These are phyloP conservation scores for Penstemon davidsonii DNA, from an alignment of 257 asterid species.

Conservation along the genomic window DNA sequence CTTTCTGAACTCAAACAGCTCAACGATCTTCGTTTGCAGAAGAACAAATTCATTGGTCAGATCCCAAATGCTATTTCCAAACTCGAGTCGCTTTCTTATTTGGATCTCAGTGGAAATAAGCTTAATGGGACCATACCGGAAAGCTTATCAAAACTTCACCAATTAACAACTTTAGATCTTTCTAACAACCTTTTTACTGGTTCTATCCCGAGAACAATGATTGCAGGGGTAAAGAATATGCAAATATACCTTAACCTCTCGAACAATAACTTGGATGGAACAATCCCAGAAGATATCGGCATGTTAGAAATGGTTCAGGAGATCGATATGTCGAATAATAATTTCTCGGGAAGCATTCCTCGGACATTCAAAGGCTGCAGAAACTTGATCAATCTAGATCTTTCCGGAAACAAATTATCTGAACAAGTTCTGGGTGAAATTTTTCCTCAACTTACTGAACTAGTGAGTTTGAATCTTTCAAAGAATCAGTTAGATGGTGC, in stretches of 20 bases:
- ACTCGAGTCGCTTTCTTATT: conserved; percentile 45
- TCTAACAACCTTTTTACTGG: conserved; percentile 63
- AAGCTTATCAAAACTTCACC: conserved; percentile 44
- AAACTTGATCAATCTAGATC: conserved; percentile 58
- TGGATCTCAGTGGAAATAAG: conserved; percentile 69
- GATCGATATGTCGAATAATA: conserved; percentile 65
- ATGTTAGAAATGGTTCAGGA: conserved; percentile 70
- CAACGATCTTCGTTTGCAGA: conserved; percentile 49
- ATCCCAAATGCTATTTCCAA: conserved; percentile 53
- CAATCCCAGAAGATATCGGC: conserved; percentile 64
- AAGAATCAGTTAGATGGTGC: conserved; percentile 54
- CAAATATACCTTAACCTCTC: conserved; percentile 72
- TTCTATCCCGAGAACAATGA: conserved; percentile 40
- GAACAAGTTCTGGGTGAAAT: conserved; percentile 45
- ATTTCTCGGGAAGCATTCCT: conserved; percentile 62
- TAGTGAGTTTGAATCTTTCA: conserved; percentile 59
- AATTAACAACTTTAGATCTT: conserved; percentile 52
- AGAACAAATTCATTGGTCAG: conserved; percentile 53
- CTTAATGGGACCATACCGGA: conserved; percentile 64
- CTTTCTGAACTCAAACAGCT: conserved; percentile 54
- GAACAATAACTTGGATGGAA: conserved; percentile 52
- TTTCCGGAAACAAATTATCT: conserved; percentile 59
- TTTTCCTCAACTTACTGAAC: conserved; percentile 43
- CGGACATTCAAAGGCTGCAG: conserved; percentile 48
- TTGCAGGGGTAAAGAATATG: conserved; percentile 57